Evolutionary conservation across 2,329 filamentous ascomycete species (phyloP).

Genomic region (Tetracladium maxilliforme): DNA sequence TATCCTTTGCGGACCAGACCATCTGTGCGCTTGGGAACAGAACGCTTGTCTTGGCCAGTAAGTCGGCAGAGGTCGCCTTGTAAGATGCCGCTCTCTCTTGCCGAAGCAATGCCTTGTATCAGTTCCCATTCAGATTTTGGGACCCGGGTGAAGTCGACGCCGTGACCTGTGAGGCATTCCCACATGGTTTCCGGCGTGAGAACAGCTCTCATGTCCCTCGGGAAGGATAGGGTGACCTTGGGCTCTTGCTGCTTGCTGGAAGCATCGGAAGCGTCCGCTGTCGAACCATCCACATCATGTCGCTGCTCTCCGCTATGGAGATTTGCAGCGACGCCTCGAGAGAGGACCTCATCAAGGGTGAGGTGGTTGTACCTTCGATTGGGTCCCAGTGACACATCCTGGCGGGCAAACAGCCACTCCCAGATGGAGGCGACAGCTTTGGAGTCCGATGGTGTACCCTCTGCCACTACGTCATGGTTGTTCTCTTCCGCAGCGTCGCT

Average conservation of each 20-base stretch:
- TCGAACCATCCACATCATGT: conserved; percentile 2
- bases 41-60: conserved; percentile 47
- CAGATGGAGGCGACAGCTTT: too few species aligned
- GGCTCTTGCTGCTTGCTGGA: conserved; percentile 2
- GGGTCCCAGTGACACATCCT: conserved; percentile 7
- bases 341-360: conserved; percentile 8
- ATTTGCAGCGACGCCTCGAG: too few species aligned
- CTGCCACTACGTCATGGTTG: too few species aligned
- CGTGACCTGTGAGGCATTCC: conserved; percentile 43
- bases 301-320: not conserved
- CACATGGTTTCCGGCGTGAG: conserved; percentile 41
- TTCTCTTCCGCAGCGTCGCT: too few species aligned
- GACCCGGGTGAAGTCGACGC: conserved; percentile 40
- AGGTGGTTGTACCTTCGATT: conserved; percentile 6
- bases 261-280: not conserved
- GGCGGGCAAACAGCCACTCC: conserved; percentile 6
- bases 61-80: conserved; percentile 44
- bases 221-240: not conserved
- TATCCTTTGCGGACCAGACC: conserved; percentile 44
- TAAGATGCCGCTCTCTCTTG: conserved; percentile 37
- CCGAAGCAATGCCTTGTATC: conserved; percentile 40
- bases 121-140: conserved; percentile 44
- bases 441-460: too few species aligned
- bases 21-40: conserved; percentile 45
- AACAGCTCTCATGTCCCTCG: conserved; percentile 20